phyloP scores from a whole-genome alignment of 176 grass and related monocot species.

The Raddia guianensis region DNA sequence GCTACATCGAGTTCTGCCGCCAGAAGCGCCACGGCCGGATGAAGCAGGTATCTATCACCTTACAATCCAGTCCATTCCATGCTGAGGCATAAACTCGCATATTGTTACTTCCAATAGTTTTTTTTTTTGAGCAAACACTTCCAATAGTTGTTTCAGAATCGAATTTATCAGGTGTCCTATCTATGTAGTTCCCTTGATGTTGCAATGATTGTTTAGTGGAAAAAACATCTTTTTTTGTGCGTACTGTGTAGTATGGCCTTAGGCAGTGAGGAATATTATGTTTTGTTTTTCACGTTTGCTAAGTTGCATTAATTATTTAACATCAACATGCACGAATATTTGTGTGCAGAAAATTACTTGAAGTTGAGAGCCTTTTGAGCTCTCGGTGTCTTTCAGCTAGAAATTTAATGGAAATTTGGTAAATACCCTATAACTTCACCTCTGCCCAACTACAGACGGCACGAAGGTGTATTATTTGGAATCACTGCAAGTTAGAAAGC shows the following conservation, averaged over 20 bases:
- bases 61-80: neutral
- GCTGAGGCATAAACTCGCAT: neutral
- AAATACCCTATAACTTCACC: neutral
- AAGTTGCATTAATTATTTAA: neutral
- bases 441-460: neutral
- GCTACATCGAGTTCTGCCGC: constrained; percentile 1
- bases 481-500: neutral
- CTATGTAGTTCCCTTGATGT: neutral
- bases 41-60: constrained; percentile 59
- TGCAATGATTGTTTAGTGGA: neutral
- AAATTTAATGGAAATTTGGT: neutral
- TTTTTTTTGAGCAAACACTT: too few species aligned
- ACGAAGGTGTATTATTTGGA: neutral
- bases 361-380: neutral
- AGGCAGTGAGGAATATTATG: neutral
- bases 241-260: neutral
- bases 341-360: neutral
- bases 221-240: neutral
- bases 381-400: neutral
- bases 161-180: neutral
- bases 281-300: neutral
- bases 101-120: neutral
- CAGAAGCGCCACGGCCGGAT: constrained; percentile 69
- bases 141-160: too few species aligned
- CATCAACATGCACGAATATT: neutral